Evolutionary conservation across 495 filamentous ascomycete species (phyloP).

Genomic region (Pseudoneurospora amorphoporcata): DNA sequence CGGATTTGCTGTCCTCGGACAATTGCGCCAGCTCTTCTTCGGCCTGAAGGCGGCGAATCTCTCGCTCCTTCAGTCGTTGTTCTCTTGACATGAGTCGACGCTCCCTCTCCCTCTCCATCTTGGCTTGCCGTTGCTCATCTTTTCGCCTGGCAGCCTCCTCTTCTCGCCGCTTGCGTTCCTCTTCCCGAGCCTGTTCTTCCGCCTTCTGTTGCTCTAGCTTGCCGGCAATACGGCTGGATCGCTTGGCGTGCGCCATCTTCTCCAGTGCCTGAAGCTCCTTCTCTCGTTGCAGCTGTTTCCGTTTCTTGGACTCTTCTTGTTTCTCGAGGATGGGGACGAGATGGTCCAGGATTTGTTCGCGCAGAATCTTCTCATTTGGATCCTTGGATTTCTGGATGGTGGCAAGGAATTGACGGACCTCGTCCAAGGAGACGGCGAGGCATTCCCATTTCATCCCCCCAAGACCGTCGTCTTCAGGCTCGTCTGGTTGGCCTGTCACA

Average conservation of each 20-base stretch:
- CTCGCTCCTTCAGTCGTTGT: constrained; percentile 70
- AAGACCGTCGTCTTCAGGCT: constrained; percentile 49
- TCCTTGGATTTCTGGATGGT: constrained; percentile 64
- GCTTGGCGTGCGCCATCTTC: constrained; percentile 83
- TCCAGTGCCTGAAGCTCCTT: constrained; percentile 72
- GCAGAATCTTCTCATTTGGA: constrained; percentile 68
- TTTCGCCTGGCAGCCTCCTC: constrained; percentile 58
- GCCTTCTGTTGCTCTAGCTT: constrained; percentile 69
- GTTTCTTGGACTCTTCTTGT: constrained; percentile 63
- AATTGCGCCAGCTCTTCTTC: constrained; percentile 74
- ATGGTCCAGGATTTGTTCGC: constrained; percentile 57
- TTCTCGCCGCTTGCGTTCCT: constrained; percentile 55
- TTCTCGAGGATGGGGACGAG: constrained; percentile 76
- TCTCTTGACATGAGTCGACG: constrained; percentile 77
- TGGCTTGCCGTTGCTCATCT: constrained; percentile 56
- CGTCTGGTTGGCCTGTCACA: constrained; percentile 21
- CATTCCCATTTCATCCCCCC: constrained; percentile 83
- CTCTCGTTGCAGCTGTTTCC: constrained; percentile 58
- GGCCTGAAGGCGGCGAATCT: constrained; percentile 66
- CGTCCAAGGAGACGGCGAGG: constrained; percentile 64
- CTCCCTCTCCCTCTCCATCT: constrained; percentile 62
- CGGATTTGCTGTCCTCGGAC: constrained; percentile 63
- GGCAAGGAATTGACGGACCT: constrained; percentile 64
- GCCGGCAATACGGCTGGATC: constrained; percentile 76
- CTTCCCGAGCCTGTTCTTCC: constrained; percentile 60